Conservation (phyloP, 257 asterid species). For the Henckelia pumila region DNA sequence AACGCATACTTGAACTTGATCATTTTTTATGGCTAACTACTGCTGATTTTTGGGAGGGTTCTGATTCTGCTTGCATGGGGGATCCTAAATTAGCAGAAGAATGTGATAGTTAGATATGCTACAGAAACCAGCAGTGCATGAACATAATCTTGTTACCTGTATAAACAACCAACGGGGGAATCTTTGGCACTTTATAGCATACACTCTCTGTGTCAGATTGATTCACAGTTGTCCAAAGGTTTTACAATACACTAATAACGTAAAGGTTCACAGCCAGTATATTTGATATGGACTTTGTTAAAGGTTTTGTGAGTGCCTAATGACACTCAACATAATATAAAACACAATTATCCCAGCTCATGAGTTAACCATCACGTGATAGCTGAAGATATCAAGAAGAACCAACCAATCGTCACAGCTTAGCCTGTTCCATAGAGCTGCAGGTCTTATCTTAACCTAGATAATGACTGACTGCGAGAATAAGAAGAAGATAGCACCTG, state of each 20-base stretch:
- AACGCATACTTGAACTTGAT: neutral
- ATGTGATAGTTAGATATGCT: too few relatives aligned
- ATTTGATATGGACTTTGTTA: too few relatives aligned
- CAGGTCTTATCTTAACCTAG: slow-evolving; percentile 39
- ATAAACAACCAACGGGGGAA: neutral
- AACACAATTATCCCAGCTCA: neutral
- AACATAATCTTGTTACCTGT: neutral
- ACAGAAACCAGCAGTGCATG: neutral
- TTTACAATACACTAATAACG: too few relatives aligned
- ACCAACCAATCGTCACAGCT: neutral
- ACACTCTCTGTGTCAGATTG: neutral
- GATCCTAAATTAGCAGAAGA: neutral
- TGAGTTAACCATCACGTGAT: neutral
- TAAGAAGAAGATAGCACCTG: slow-evolving; percentile 86
- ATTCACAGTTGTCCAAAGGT: neutral
- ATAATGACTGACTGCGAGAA: slow-evolving; percentile 59
- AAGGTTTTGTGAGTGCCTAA: neutral
- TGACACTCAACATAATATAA: neutral
- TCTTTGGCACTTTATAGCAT: too few relatives aligned
- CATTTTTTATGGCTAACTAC: neutral
- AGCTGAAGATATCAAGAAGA: neutral
- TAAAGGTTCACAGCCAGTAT: too few relatives aligned
- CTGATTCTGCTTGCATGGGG: neutral
- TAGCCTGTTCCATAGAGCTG: slow-evolving; percentile 21
- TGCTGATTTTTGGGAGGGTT: neutral